A percentile compares a stretch with the other conserved stretches of the same genome.
Conservation (phyloP, 495 filamentous ascomycete species). For the Penicillium odoratum region DNA sequence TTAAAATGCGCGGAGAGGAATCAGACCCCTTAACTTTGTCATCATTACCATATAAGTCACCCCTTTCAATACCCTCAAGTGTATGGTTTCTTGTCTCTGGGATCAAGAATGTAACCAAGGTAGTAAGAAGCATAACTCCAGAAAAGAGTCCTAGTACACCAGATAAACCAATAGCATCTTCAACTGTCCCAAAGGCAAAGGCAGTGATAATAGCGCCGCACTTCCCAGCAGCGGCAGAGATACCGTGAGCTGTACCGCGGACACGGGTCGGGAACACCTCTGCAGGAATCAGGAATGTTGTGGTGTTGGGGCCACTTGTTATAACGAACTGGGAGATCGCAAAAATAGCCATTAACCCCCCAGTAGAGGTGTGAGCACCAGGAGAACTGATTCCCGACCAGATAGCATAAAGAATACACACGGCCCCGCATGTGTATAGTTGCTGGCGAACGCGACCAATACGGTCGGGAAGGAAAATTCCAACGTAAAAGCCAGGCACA, state of each 20-base stretch:
- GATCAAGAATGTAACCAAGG: conserved; percentile 25
- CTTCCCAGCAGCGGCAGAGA: conserved; percentile 29
- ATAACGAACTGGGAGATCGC: conserved; percentile 31
- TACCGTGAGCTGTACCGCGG: conserved; percentile 27
- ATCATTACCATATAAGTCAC: conserved; percentile 14
- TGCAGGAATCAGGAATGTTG: conserved; percentile 32
- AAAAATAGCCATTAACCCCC: conserved; percentile 30
- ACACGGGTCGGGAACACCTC: conserved; percentile 32
- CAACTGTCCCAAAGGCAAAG: conserved; percentile 29
- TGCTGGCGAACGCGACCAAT: conserved; percentile 35
- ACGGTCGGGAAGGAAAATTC: conserved; percentile 34
- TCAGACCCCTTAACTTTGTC: not conserved
- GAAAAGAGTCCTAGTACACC: conserved; percentile 32
- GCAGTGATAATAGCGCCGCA: conserved; percentile 29
- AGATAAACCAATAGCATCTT: conserved; percentile 22
- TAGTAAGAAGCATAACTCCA: conserved; percentile 26
- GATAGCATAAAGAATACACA: conserved; percentile 33
- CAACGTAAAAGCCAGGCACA: conserved; percentile 37
- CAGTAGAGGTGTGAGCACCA: conserved; percentile 28
- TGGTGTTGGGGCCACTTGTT: conserved; percentile 31
- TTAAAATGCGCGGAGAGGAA: not conserved
- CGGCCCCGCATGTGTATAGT: conserved; percentile 26
- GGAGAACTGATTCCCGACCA: conserved; percentile 32
- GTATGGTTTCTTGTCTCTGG: conserved; percentile 27
- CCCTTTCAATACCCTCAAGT: conserved; percentile 30